Evolutionary conservation across 345 rosid genomes (phyloP).

Genomic region (Tarenaya hassleriana): DNA sequence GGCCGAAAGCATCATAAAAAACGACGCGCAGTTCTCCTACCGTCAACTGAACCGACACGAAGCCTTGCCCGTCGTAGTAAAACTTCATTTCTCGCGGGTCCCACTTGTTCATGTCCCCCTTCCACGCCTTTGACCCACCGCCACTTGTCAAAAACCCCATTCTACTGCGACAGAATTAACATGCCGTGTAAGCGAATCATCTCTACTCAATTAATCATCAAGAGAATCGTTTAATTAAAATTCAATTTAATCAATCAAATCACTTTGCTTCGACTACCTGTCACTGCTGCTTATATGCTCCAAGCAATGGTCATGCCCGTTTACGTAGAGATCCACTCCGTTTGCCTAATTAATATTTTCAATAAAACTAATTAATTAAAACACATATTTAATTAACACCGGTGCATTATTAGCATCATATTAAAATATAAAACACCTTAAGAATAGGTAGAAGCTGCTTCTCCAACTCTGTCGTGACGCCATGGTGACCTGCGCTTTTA

Average conservation of each 20-base stretch:
- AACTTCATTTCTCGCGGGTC: conserved; percentile 41
- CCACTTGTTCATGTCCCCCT: conserved; percentile 34
- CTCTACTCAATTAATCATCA: no score
- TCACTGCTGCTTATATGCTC: conserved; percentile 54
- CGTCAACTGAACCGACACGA: conserved; percentile 49
- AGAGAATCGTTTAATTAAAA: neutral
- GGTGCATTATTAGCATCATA: no score
- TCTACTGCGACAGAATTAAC: conserved; percentile 26
- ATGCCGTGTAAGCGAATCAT: neutral
- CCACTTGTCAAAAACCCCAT: conserved; percentile 74
- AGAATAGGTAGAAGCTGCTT: conserved; percentile 53
- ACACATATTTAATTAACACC: no score
- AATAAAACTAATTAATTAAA: no score
- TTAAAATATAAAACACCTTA: conserved; percentile 47
- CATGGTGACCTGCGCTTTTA: conserved; percentile 63
- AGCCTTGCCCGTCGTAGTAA: conserved; percentile 77
- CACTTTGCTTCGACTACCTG: conserved; percentile 37
- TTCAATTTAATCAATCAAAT: neutral
- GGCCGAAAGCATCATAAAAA: conserved; percentile 48
- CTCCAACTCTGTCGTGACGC: conserved; percentile 47
- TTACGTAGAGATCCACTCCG: conserved; percentile 59
- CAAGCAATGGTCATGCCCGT: conserved; percentile 88
- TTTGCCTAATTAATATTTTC: conserved; percentile 33
- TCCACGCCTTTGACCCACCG: conserved; percentile 86
- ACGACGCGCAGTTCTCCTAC: conserved; percentile 23